Conservation (phyloP, 2,329 filamentous ascomycete genomes). For the Cladosporium sp. region DNA sequence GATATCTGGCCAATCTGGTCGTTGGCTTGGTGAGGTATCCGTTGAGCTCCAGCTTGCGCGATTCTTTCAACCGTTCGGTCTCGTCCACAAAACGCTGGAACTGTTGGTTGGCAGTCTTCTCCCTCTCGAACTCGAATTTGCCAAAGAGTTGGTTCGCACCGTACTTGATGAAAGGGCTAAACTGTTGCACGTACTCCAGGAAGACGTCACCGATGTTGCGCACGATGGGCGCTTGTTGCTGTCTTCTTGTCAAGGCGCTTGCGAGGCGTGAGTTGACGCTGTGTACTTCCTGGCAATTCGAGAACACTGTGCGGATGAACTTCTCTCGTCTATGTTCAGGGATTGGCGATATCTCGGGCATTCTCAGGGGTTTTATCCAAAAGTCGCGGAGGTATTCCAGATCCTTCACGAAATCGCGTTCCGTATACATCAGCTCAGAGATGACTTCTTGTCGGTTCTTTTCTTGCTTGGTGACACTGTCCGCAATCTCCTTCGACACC, state of each 20-base stretch:
- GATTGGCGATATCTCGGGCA: conserved; percentile 73
- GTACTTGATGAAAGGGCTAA: conserved; percentile 93
- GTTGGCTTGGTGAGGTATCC: conserved; percentile 97
- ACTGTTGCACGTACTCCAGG: conserved; percentile 81
- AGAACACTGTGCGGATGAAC: conserved; percentile 91
- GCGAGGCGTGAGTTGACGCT: conserved; percentile 84
- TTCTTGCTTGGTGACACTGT: conserved; percentile 81
- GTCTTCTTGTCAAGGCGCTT: conserved; percentile 77
- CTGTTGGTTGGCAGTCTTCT: conserved; percentile 75
- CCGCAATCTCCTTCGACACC: conserved; percentile 88
- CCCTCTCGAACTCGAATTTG: conserved; percentile 97
- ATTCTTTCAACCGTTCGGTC: conserved; percentile 92
- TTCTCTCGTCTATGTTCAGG: conserved; percentile 80
- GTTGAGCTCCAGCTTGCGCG: conserved; percentile 91
- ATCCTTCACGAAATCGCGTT: conserved; percentile 98
- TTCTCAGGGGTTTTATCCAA: conserved; percentile 90
- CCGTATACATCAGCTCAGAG: conserved; percentile 96
- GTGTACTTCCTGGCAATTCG: conserved; percentile 92
- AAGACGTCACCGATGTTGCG: conserved; percentile 90
- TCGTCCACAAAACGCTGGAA: conserved; percentile 94
- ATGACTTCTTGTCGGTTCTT: conserved; percentile 98
- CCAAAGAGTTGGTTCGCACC: conserved; percentile 92
- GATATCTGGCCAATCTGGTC: conserved; percentile 88
- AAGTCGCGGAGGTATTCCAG: conserved; percentile 96
- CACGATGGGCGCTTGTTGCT: conserved; percentile 86